These are phyloP conservation scores for Malus asiatica DNA, from an alignment of 306 rosid genomes.

Conservation along the genomic window DNA sequence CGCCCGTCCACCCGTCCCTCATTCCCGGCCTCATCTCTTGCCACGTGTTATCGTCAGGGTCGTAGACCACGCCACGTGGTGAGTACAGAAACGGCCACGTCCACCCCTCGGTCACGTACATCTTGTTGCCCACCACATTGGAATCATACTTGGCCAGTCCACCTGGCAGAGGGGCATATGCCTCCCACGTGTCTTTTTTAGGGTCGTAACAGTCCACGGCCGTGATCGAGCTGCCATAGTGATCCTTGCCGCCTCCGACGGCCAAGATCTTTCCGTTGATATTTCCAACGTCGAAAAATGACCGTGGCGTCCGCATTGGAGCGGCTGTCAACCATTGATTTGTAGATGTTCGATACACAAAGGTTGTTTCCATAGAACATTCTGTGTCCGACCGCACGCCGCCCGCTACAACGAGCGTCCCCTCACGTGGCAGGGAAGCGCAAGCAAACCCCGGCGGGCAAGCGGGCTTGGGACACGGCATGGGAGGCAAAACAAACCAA, in stretches of 20 bases:
- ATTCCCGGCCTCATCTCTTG: conserved; percentile 33
- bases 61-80: conserved; percentile 43
- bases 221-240: not conserved
- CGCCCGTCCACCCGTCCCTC: conserved; percentile 71
- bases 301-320: not conserved
- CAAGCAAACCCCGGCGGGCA: conserved; percentile 17
- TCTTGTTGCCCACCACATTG: conserved; percentile 27
- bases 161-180: not conserved
- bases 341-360: conserved; percentile 29
- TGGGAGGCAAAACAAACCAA: conserved; percentile 51
- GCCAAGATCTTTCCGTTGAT: conserved; percentile 34
- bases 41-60: conserved; percentile 36
- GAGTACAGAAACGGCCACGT: conserved; percentile 51
- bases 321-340: conserved; percentile 41
- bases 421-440: conserved; percentile 44
- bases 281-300: conserved; percentile 23
- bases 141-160: conserved; percentile 23
- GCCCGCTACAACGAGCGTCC: conserved; percentile 42
- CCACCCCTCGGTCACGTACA: conserved; percentile 75
- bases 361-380: conserved; percentile 7
- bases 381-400: conserved; percentile 15
- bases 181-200: conserved; percentile 38
- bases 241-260: conserved; percentile 14
- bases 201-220: conserved; percentile 31
- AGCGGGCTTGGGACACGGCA: conserved; percentile 21